Base-by-base conservation (phyloP, 2,329 filamentous ascomycete genomes). In the Alternaria angustiovoidea region DNA sequence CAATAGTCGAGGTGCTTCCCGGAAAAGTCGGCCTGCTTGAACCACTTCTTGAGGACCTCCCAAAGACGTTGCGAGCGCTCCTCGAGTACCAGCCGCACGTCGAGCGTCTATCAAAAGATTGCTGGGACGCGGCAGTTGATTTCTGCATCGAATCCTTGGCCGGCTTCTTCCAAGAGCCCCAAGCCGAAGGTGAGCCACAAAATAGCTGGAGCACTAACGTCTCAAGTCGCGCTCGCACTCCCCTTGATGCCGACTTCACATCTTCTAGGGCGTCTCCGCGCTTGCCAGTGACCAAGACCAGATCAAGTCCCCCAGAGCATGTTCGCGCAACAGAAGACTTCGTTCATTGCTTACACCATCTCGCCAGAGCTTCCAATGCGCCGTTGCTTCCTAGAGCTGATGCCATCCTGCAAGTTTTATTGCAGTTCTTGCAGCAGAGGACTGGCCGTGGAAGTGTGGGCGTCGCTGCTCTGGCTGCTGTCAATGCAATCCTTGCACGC, bases 1-100 rank as follows among this genome's bases (percentile, higher is more conserved):
- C 97, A 78, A 90, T 98, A 62, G 89, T 88, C 3, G 89, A 97
- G 65, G 88, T 88, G 18, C 82, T 96, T 4, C 86, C 88, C 2
- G 85, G 82, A 16, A 77, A 84, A 1, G 86, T 88, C 54, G 88
- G 88, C 14, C 86, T 90, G 54, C 88, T 92, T 64, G 84, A 88
- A 58, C 89, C 91, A 12, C 83, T 99, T 5, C 81, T 89, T 24
- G 84, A 88, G 49, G 88, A 95, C 72, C 96, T 97, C 75, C 85
- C 92, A 66, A 96, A 92, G 80, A 86, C 89, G 20, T 81, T 99
- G 66, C 82, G 86, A 5, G 83, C 86, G 28, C 79, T 97, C 3
- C 84, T 98, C 18, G 87, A 88, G 42, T 87, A 91, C 69, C 87
- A 88, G 46, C 86, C 92, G 18, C 93, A 96, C 75, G 88, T 91